phyloP scores from a whole-genome alignment of 2,329 filamentous ascomycete genomes.

The Pyrenochaeta sp. region DNA sequence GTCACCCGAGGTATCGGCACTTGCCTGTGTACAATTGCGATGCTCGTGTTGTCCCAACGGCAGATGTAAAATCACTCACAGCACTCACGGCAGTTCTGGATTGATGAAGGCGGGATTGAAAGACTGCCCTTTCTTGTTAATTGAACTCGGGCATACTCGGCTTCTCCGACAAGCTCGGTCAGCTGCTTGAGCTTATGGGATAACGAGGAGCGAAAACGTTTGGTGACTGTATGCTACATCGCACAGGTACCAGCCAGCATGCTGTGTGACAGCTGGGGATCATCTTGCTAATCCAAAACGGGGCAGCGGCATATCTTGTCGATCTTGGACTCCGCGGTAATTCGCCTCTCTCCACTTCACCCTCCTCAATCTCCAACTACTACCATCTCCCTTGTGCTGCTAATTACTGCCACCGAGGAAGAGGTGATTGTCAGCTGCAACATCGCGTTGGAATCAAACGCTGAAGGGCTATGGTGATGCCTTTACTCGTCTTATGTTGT shows the following conservation, averaged over 20 bases:
- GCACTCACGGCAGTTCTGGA: too few species aligned
- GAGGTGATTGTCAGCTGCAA: neutral
- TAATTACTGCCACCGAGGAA: neutral
- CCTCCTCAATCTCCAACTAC: constrained; percentile 1
- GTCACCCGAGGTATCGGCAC: neutral
- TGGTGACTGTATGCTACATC: neutral
- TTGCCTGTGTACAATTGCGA: neutral
- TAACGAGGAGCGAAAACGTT: neutral
- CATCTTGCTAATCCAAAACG: neutral
- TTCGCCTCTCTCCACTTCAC: constrained; percentile 6
- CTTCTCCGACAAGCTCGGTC: too few species aligned
- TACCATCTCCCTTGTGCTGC: neutral
- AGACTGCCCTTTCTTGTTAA: neutral
- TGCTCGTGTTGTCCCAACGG: neutral
- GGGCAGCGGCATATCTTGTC: constrained; percentile 6
- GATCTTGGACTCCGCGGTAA: constrained; percentile 12
- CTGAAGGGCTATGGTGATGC: too few species aligned
- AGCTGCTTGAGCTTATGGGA: neutral
- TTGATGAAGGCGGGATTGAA: neutral
- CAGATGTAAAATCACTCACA: too few species aligned
- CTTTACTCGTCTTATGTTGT: neutral
- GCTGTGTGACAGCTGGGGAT: neutral
- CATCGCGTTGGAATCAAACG: too few species aligned
- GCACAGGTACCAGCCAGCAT: neutral
- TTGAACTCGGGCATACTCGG: neutral